Base-by-base conservation (phyloP, 441 rosid species). In the Macaranga tanarius region DNA sequence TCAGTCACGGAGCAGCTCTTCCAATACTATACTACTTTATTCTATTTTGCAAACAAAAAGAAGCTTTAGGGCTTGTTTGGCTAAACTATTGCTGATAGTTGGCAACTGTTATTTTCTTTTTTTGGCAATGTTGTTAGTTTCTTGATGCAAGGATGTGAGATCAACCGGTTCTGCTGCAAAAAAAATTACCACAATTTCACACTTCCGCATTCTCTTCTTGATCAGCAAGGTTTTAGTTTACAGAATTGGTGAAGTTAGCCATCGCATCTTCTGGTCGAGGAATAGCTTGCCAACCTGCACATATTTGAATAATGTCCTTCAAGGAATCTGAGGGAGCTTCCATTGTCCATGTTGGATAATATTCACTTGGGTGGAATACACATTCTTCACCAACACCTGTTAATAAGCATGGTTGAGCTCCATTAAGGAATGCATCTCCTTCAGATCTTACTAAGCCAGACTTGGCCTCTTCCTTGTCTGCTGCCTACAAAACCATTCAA, bases 321-420 rank as follows among this genome's bases (percentile, higher is more conserved):
- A 89, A 78, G 79, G 92, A 82, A 70, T 86, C 89, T 2, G 94
- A 78, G 62, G 92, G 82, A 26, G 84, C 75, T 77, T 92, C 93
- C 31, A 84, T 73, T 4, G 96, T 87, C 89, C 96, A 86, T 23
- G 83, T 79, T 10, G 85, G 84, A 73, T 89, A 92, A 77, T 74
- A 79, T 63, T 88, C 90, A 67, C 86, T 80, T 58, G 96, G 96
- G 79, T 89, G 92, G 75, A 89, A 90, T n/a, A 88, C 80, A 25
- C 71, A 75, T 75, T 80, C 82, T 68, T 82, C 84, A 13, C 80
- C 77, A 1, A 40, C 42, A 34, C 83, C 85, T 7, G 78, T 61
- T 67, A 75, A 50, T 77, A 78, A 56, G 73, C 81, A 65, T 23
- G 85, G 67, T 72, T 89, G 86, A 72, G 92, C 90, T 77, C 90